Evolutionary conservation across 2,329 filamentous ascomycete genomes (phyloP), one percentile per base, ranked within the genome.

Genomic region (Escovopsis sp.): DNA sequence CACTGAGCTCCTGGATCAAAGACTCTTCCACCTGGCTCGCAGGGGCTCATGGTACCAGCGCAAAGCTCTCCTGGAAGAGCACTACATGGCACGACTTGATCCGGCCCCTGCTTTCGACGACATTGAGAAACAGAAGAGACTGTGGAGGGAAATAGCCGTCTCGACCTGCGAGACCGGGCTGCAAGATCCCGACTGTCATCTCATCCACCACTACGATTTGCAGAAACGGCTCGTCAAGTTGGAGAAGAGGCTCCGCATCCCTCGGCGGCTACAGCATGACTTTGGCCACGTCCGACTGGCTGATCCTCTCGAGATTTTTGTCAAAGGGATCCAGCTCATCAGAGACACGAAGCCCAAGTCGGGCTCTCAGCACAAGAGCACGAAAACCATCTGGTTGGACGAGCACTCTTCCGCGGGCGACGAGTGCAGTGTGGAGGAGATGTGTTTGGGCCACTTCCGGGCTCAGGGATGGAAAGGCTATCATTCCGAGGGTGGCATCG

Each of bases 21-120:
- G 74, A 5, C 70, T 95, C 0, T 96, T 96, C 52, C 88, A 96
- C 52, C 71, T 83, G 35, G 77, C 87, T 2, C 75, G 88, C 25
- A 76, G 91, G 35, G 91, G 91, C 0, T 76, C 79, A 1, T 98
- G 91, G 91, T 96, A 96, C 57, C 88, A 95, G 55, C 83, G 91
- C 15, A 94, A 93, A 61, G 91, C 89, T 1, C 66, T 98, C 1
- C 61, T 98, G 2, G 91, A 98, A 63, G 91, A 98, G 57, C 87
- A 93, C 56, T 96, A 98, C 59, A 88, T 96, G 84, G 72, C 78
- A 53, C 66, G 71, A 5, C 56, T 83, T 6, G 69, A 66, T 27
- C 64, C 71, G 0, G 59, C 58, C 2, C 59, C 61, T 0, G 50
- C 51, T 2, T 60, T 58, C 5, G 44, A 53, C 4, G 57, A 67